Evolutionary conservation across 257 asterid species (phyloP).

Genomic region (Nicotiana benthamiana): DNA sequence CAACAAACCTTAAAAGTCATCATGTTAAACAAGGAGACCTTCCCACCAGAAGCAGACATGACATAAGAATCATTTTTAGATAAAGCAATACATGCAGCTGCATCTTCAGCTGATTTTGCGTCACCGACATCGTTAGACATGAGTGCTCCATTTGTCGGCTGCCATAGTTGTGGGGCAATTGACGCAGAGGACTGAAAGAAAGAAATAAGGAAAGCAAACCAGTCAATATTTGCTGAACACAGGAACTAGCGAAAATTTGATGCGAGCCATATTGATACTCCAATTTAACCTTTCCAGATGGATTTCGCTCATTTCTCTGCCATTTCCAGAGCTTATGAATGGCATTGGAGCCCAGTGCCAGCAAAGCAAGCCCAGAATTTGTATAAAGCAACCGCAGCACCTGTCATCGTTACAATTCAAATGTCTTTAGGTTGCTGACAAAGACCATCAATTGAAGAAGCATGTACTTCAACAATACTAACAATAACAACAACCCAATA

Average conservation of each 20-base stretch:
- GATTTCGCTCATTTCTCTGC: constrained; percentile 91
- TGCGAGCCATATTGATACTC: not conserved
- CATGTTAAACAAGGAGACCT: constrained; percentile 94
- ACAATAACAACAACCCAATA: too few relatives aligned
- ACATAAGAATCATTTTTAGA: constrained; percentile 97
- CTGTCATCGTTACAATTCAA: constrained; percentile 25
- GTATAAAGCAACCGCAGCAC: constrained; percentile 79
- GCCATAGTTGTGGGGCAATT: constrained; percentile 79
- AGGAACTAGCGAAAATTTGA: not conserved
- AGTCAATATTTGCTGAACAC: not conserved
- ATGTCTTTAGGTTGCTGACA: not conserved
- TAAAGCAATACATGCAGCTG: constrained; percentile 85
- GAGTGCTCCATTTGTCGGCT: constrained; percentile 70
- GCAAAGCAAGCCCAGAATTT: constrained; percentile 72
- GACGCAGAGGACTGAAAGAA: constrained; percentile 74
- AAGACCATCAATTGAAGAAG: not conserved
- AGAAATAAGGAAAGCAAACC: constrained; percentile 4
- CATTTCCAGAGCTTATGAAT: constrained; percentile 97
- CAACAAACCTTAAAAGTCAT: constrained; percentile 85
- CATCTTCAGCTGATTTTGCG: constrained; percentile 65
- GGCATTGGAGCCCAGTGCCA: constrained; percentile 85
- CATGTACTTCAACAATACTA: not conserved
- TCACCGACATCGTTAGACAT: constrained; percentile 82
- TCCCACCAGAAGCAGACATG: constrained; percentile 99
- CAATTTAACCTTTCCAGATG: constrained; percentile 59